Conservation (phyloP, 768 basidiomycete genomes). For the Chalciporus pseudorubinellus region DNA sequence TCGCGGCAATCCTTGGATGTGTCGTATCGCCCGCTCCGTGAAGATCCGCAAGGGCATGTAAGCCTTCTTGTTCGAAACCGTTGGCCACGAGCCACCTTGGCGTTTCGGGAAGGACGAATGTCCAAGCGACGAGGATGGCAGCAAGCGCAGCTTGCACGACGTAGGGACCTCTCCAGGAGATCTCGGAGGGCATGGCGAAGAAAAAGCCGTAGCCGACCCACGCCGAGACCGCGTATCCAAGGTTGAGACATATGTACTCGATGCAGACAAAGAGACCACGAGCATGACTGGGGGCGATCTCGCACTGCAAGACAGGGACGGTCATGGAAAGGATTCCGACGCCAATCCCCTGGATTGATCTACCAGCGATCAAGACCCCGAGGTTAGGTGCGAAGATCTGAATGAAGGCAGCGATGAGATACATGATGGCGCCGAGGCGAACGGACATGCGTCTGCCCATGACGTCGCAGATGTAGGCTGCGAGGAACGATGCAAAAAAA, state of each 20-base stretch:
- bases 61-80: constrained; percentile 48
- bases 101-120: constrained; percentile 49
- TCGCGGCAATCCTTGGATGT: constrained; percentile 41
- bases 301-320: constrained; percentile 48
- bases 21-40: constrained; percentile 49
- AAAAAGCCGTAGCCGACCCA: constrained; percentile 53
- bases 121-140: constrained; percentile 44
- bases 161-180: constrained; percentile 57
- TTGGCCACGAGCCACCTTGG: constrained; percentile 57
- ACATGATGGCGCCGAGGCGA: constrained; percentile 48
- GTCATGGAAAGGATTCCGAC: constrained; percentile 53
- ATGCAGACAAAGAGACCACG: constrained; percentile 54
- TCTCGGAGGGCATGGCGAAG: constrained; percentile 42
- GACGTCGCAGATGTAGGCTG: constrained; percentile 50
- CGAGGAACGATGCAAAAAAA: constrained; percentile 41
- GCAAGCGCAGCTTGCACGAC: constrained; percentile 52
- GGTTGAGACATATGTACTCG: constrained; percentile 51
- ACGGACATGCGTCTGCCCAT: constrained; percentile 52
- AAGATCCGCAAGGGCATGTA: constrained; percentile 54
- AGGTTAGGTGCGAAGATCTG: constrained; percentile 50
- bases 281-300: constrained; percentile 45
- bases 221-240: constrained; percentile 48
- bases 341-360: constrained; percentile 47
- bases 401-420: constrained; percentile 48
- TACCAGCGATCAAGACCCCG: constrained; percentile 38